Evolutionary conservation across 495 filamentous ascomycete species (phyloP).

Genomic region (Penicillium coffeae): DNA sequence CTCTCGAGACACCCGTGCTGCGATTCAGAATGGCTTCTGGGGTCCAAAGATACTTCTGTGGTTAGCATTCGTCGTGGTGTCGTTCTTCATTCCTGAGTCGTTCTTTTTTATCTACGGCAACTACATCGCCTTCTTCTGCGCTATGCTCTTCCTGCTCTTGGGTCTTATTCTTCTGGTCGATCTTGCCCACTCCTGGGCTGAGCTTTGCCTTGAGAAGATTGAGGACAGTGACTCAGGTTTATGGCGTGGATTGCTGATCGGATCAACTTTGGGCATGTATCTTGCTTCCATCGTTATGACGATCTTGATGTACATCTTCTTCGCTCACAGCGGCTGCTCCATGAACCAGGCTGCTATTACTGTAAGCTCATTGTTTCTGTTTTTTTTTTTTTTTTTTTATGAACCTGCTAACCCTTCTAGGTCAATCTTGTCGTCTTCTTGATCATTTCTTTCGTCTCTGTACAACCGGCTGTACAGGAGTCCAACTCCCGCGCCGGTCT

Average conservation of each 20-base stretch:
- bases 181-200: constrained; percentile 95
- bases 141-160: constrained; percentile 90
- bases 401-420: constrained; percentile 30
- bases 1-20: constrained; percentile 81
- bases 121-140: constrained; percentile 83
- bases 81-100: constrained; percentile 89
- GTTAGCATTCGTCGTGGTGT: constrained; percentile 79
- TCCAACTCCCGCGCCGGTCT: constrained; percentile 90
- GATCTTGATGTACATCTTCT: constrained; percentile 96
- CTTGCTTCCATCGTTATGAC: constrained; percentile 86
- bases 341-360: constrained; percentile 89
- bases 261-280: constrained; percentile 94
- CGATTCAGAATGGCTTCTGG: constrained; percentile 94
- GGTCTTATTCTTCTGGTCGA: constrained; percentile 92
- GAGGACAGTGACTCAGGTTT: constrained; percentile 78
- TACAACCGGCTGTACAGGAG: constrained; percentile 87
- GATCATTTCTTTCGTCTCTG: constrained; percentile 74
- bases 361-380: constrained; percentile 38
- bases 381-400: background rate
- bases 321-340: constrained; percentile 72
- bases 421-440: constrained; percentile 86
- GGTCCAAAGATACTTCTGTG: constrained; percentile 82
- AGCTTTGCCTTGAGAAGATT: constrained; percentile 90
- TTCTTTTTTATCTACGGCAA: constrained; percentile 98
- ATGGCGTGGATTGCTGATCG: constrained; percentile 84